Conservation (phyloP, 805 yeast genomes). For the Starmerella asiatica region DNA sequence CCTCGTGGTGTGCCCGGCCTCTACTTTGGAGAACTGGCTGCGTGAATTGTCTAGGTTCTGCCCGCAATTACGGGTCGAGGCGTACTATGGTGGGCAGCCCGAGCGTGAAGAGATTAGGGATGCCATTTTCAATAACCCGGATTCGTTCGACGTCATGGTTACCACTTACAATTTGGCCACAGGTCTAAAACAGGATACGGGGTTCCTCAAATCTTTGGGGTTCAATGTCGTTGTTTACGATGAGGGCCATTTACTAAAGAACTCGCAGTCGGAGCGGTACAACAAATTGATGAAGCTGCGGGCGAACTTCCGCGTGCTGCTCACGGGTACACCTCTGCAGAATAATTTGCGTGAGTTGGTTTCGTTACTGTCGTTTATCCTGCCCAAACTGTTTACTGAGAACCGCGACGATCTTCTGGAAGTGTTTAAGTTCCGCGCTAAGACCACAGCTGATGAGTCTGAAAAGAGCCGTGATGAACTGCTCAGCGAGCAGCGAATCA, state of each 20-base stretch:
- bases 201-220: constrained; percentile 56
- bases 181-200: constrained; percentile 68
- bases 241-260: constrained; percentile 95
- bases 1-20: constrained; percentile 87
- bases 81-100: constrained; percentile 78
- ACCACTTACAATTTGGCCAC: constrained; percentile 90
- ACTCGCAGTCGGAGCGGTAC: constrained; percentile 77
- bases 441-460: constrained; percentile 37
- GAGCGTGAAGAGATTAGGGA: constrained; percentile 79
- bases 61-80: constrained; percentile 67
- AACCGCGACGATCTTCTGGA: constrained; percentile 70
- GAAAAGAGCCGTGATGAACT: constrained; percentile 29
- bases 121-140: constrained; percentile 40
- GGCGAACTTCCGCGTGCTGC: constrained; percentile 69
- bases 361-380: constrained; percentile 77
- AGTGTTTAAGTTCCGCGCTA: constrained; percentile 77
- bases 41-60: constrained; percentile 85
- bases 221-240: constrained; percentile 89
- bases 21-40: constrained; percentile 94
- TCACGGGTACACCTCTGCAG: constrained; percentile 96
- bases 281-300: constrained; percentile 68
- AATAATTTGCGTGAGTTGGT: constrained; percentile 83
- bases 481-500: constrained; percentile 78
- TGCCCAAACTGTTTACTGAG: constrained; percentile 69
- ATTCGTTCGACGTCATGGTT: constrained; percentile 70